Evolutionary conservation across 2,329 filamentous ascomycete species (phyloP), one percentile per base, ranked within the genome.

Genomic region (Fusarium liriodendri): DNA sequence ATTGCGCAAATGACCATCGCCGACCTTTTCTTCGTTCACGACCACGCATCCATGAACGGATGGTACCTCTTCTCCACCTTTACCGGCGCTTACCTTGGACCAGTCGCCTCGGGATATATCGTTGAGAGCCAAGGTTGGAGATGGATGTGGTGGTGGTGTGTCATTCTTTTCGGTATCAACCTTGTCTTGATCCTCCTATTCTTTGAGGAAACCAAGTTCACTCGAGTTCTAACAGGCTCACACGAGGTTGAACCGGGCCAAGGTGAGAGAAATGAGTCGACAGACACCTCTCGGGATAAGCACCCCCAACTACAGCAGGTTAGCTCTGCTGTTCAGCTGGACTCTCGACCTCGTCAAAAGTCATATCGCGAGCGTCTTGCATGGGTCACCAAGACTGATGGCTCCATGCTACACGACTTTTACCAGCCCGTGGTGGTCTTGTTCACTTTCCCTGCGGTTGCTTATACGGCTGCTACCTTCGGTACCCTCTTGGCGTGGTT

Each of bases 71-170:
- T 72, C 27, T 57, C 52, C 7, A 57, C 52, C 5, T 47, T 57
- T 0, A 57, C 52, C 4, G 27, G 33, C 4, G 52, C 33, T 20
- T 72, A 70, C 52, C 29, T 72, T 2, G 70, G 67, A 8, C 70
- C 70, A 7, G 70, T 72, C 1, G 63, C 61, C 2, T 67, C 63
- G 2, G 70, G 70, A 2, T 33, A 72, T 1, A 61, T 65, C 29
- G 64, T 62, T 0, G 52, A 67, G 45, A 22, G 57, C 1, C 64
- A 67, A n/a, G 78, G 77, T 1, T 81, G 78, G 79, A 75, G 79
- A 9, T 79, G 78, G 77, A 85, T 89, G 10, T 85, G 87, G 66
- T 80, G 77, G 63, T 82, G 73, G 61, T 73, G 69, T 60, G 57
- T 61, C 14, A 72, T 79, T 4, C 64, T 76, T 6, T 70, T 78